These are phyloP conservation scores for Cytidiella melzeri DNA, from an alignment of 768 basidiomycete genomes.

Conservation along the genomic window DNA sequence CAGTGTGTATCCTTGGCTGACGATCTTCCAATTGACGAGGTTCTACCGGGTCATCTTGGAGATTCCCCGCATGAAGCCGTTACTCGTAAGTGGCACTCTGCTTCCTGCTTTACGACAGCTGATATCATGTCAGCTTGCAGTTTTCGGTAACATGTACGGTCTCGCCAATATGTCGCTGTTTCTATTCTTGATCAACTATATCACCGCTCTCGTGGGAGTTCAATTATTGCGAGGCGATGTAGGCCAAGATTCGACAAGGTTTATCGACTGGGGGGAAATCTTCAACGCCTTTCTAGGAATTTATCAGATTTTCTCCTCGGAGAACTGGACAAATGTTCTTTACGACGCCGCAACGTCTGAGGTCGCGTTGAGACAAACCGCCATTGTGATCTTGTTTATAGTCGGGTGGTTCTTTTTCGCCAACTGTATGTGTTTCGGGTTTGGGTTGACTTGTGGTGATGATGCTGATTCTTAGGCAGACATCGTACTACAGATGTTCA, in stretches of 20 bases:
- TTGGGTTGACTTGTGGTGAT: background rate
- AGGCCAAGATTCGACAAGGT: constrained; percentile 25
- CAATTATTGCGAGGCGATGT: constrained; percentile 88
- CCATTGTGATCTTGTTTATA: constrained; percentile 67
- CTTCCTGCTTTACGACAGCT: constrained; percentile 8
- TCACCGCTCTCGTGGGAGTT: constrained; percentile 76
- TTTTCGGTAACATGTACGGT: constrained; percentile 90
- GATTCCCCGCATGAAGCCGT: constrained; percentile 83
- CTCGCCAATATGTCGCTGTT: constrained; percentile 90
- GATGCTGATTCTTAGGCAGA: constrained; percentile 38
- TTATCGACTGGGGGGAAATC: constrained; percentile 75
- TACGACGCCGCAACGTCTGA: constrained; percentile 62
- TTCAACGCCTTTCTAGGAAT: constrained; percentile 83
- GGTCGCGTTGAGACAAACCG: constrained; percentile 56
- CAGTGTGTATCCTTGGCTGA: constrained; percentile 79
- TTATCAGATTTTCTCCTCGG: constrained; percentile 87
- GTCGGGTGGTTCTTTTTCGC: constrained; percentile 85
- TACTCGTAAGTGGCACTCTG: constrained; percentile 55
- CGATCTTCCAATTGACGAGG: constrained; percentile 75
- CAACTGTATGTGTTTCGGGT: constrained; percentile 57
- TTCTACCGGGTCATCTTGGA: constrained; percentile 92
- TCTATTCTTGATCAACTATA: constrained; percentile 79
- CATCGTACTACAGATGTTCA: constrained; percentile 92
- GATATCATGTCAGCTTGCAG: constrained; percentile 52
- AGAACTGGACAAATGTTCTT: constrained; percentile 86